phyloP scores from a whole-genome alignment of 2,329 filamentous ascomycete species.

The Fusarium austroafricanum region DNA sequence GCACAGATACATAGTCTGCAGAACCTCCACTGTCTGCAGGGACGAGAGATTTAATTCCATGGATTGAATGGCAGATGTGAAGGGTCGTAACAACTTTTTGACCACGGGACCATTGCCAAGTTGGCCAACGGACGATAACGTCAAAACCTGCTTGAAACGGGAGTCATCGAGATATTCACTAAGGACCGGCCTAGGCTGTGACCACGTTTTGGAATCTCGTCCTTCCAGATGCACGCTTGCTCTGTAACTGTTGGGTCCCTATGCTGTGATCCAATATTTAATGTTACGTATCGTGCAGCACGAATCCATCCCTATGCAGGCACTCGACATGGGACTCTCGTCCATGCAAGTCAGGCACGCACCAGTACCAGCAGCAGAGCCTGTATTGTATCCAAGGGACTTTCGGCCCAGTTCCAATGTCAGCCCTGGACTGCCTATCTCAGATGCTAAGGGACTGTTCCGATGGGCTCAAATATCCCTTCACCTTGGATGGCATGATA shows the following conservation, averaged over 20 bases:
- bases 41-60: constrained; percentile 42
- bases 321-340: constrained; percentile 32
- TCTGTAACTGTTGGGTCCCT: constrained; percentile 12
- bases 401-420: background rate
- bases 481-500: constrained; percentile 30
- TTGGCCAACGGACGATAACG: constrained; percentile 24
- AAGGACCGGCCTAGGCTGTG: constrained; percentile 3
- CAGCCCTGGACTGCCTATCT: constrained; percentile 30
- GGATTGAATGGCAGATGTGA: constrained; percentile 6
- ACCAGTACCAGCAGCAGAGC: background rate
- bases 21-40: constrained; percentile 17
- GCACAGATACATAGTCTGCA: constrained; percentile 16
- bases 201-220: constrained; percentile 22
- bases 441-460: constrained; percentile 34
- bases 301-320: constrained; percentile 32
- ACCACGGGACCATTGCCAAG: constrained; percentile 33
- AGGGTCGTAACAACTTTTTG: constrained; percentile 2
- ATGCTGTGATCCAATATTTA: constrained; percentile 24
- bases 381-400: constrained; percentile 15
- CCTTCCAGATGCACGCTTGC: background rate
- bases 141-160: constrained; percentile 35
- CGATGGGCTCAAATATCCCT: constrained; percentile 32
- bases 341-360: constrained; percentile 29
- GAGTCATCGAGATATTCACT: constrained; percentile 19
- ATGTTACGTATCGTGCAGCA: constrained; percentile 25